A percentile compares a stretch with the other conserved stretches of the same genome.
phyloP scores from a whole-genome alignment of 2,329 filamentous ascomycete genomes.

The Calycina marina region DNA sequence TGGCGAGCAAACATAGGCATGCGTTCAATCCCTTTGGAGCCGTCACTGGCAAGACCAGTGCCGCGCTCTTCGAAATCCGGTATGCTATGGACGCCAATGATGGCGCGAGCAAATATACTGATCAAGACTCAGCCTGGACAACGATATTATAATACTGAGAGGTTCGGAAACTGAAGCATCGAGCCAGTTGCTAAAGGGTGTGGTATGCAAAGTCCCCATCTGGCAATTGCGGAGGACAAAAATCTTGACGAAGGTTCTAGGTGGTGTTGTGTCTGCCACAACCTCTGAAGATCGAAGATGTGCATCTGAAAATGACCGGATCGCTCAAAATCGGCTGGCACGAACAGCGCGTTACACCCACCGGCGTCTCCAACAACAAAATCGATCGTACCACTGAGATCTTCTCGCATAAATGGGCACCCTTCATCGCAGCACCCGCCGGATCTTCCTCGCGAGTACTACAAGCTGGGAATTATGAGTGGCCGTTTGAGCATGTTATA shows the following conservation, averaged over 20 bases:
- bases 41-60: slow-evolving; percentile 21
- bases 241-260: neutral
- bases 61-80: slow-evolving; percentile 25
- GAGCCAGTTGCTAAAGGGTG: slow-evolving; percentile 60
- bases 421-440: slow-evolving; percentile 40
- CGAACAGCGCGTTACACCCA: slow-evolving; percentile 37
- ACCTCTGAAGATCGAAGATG: slow-evolving; percentile 55
- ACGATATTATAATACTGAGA: slow-evolving; percentile 66
- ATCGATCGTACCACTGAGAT: slow-evolving; percentile 45
- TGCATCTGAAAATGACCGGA: slow-evolving; percentile 57
- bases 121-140: slow-evolving; percentile 45
- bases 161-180: slow-evolving; percentile 62
- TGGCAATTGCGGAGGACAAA: neutral
- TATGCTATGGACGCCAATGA: slow-evolving; percentile 10
- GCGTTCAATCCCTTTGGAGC: slow-evolving; percentile 22
- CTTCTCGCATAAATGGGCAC: slow-evolving; percentile 53
- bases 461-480: slow-evolving; percentile 67
- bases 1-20: too few species aligned
- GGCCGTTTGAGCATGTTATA: slow-evolving; percentile 63
- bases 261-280: slow-evolving; percentile 59
- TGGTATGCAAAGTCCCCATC: slow-evolving; percentile 18
- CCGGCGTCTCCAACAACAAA: slow-evolving; percentile 42
- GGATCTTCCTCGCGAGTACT: slow-evolving; percentile 36
- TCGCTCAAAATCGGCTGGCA: slow-evolving; percentile 48
- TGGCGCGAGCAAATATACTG: slow-evolving; percentile 5